Percentiles rank a stretch among this genome's conserved stretches.
Evolutionary conservation across 768 basidiomycete species (phyloP).

Genomic region (Panus rudis): DNA sequence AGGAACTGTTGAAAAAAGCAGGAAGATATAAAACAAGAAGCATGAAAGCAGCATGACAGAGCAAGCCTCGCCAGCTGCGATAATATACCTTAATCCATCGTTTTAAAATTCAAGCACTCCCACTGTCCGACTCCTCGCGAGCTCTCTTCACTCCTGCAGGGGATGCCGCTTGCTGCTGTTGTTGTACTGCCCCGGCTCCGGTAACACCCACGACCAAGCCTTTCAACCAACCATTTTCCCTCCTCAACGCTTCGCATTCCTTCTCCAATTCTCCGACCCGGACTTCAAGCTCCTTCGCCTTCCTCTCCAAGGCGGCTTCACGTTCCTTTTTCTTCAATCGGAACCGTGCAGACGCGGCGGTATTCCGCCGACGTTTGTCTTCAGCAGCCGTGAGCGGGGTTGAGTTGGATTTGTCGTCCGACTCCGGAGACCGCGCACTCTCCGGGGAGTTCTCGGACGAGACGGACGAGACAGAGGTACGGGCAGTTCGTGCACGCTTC

Average conservation of each 20-base stretch:
- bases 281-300: slow-evolving; percentile 76
- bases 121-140: slow-evolving; percentile 11
- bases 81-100: not conserved
- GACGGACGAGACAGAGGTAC: slow-evolving; percentile 15
- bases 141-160: slow-evolving; percentile 14
- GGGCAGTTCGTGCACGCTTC: slow-evolving; percentile 47
- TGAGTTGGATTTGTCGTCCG: slow-evolving; percentile 20
- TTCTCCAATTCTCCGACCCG: slow-evolving; percentile 79
- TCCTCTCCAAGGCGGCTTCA: slow-evolving; percentile 80
- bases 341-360: slow-evolving; percentile 89
- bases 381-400: slow-evolving; percentile 49
- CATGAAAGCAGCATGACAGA: no score
- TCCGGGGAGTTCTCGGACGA: slow-evolving; percentile 19
- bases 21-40: not conserved
- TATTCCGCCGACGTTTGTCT: slow-evolving; percentile 92
- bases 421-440: slow-evolving; percentile 20
- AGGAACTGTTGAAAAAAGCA: not conserved
- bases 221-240: slow-evolving; percentile 92
- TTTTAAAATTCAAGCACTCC: not conserved
- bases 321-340: slow-evolving; percentile 94
- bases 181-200: slow-evolving; percentile 44
- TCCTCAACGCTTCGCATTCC: slow-evolving; percentile 81
- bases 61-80: no score
- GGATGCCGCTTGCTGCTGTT: slow-evolving; percentile 14
- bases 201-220: slow-evolving; percentile 86